Base-by-base conservation (phyloP, 805 yeast genomes). In the Wickerhamomyces bisporus region DNA sequence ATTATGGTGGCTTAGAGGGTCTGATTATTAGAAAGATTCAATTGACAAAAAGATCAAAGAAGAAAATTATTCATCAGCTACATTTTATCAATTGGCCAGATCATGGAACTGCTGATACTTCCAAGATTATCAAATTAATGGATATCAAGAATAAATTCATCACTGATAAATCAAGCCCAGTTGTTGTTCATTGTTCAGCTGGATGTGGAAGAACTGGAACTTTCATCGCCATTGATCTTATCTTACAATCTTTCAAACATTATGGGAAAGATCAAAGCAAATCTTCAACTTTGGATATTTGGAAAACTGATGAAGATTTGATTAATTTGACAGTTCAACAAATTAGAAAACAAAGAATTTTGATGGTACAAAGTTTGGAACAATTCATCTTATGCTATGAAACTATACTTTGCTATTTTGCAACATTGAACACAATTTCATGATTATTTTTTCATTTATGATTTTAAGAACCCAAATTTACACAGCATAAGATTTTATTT, bases 121-220 rank as follows among this genome's bases (percentile, higher is more conserved):
- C 40, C 1, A 63, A 58, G 23, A 42, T 66, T 6, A 28, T 65
- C 14, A 49, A 55, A 18, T 35, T 66, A 14, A 57, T 59, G 15
- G 38, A 51, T 1, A 49, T 61, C 4, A 66, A 66, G 36, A 57
- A 61, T 38, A 30, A 41, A 24, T 44, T 61, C n/a, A 24, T 41
- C 3, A 33, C 14, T 1, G 40, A 43, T 26, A 23, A 23, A 6
- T 52, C 58, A 2, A 43, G 64, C 1, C 91, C 93, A 16, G 68
- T 80, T 2, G 64, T 88, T 31, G 85, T 84, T 16, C 98, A 93
- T 57, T 93, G 98, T 53, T 87, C 96, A 5, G 98, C 98, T 0
- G 98, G 98, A 1, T 91, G 95, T 43, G 98, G 98, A 3, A 67
- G 98, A 45, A 86, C 98, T 0, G 98, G 98, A 3, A 87, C 96